phyloP scores from a whole-genome alignment of 2,329 filamentous ascomycete genomes.

The Fusarium graminum region DNA sequence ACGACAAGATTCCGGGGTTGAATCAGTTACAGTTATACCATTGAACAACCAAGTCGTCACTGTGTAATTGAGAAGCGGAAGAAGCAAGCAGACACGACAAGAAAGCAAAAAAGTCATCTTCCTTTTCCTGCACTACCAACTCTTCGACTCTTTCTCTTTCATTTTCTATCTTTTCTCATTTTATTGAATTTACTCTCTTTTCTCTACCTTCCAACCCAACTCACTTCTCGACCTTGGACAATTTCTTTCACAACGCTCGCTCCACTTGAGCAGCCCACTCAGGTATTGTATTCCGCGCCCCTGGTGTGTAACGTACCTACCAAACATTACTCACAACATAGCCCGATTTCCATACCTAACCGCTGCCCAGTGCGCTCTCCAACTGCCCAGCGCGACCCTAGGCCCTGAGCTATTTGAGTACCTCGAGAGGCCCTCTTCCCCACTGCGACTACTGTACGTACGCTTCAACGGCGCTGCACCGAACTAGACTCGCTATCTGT shows the following conservation, averaged over 20 bases:
- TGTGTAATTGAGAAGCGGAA: constrained; percentile 23
- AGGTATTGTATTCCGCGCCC: constrained; percentile 6
- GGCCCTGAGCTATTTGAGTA: constrained; percentile 42
- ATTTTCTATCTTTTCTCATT: background rate
- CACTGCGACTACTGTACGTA: constrained; percentile 40
- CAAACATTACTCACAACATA: background rate
- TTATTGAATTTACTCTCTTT: background rate
- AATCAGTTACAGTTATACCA: constrained; percentile 27
- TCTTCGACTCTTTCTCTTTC: background rate
- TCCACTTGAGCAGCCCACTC: constrained; percentile 31
- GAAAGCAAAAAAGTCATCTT: background rate
- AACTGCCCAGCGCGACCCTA: constrained; percentile 24
- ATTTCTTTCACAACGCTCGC: constrained; percentile 37
- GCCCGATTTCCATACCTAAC: too few relatives aligned
- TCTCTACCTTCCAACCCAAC: background rate
- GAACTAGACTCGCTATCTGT: constrained; percentile 22
- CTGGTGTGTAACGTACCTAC: constrained; percentile 19
- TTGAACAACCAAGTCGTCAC: constrained; percentile 21
- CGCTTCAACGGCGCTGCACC: constrained; percentile 22
- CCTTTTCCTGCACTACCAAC: background rate
- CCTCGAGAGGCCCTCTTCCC: constrained; percentile 31
- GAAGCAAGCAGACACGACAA: constrained; percentile 17
- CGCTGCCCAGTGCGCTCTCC: too few relatives aligned
- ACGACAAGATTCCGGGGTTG: constrained; percentile 6
- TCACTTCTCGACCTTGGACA: constrained; percentile 28